Base-by-base conservation (phyloP, 2,329 filamentous ascomycete species). In the Botrytis medusae region DNA sequence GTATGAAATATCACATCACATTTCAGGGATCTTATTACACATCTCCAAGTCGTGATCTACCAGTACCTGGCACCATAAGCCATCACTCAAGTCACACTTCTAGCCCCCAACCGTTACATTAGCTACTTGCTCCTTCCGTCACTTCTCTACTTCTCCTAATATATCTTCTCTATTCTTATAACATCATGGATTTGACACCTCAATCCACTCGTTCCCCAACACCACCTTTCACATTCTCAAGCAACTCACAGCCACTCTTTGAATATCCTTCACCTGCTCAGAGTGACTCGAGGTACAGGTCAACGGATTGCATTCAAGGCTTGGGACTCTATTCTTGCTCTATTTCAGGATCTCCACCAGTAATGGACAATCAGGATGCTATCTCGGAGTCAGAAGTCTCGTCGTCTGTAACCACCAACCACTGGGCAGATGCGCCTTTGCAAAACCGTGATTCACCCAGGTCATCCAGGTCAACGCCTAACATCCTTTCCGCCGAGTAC, bases 401-500 rank as follows among this genome's bases (percentile, higher is more conserved):
- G 61, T 76, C 77, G 46, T 74, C 77, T 67, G 34, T 51, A 37
- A 74, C 76, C 63, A 76, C 76, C 75, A 78, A 76, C 74, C 74
- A 68, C 73, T 80, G 79, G 79, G 74, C 77, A 73, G 76, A 76
- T n/a, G 69, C 73, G 48, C 69, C 72, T 65, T 70, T 78, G 48
- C 78, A 79, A 67, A 77, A 77, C 70, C 76, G 73, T 67, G 75
- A 74, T 57, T 75, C 76, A 59, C 74, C 79, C 44, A 78, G 77
- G 62, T 78, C 78, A 44, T 74, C 78, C 44, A 77, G 78, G 42
- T 74, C 78, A 40, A 79, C 77, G 74, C 83, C 85, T 71, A 85
- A 83, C 76, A 82, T 86, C 44, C 79, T 87, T 72, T 82, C 85
- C 48, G 79, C 84, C 51, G 86, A 87, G 63, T 89, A 88, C 78